These are phyloP conservation scores for Phytophthora pluvialis DNA, from an alignment of 352 stramenopile genomes.

Conservation along the genomic window DNA sequence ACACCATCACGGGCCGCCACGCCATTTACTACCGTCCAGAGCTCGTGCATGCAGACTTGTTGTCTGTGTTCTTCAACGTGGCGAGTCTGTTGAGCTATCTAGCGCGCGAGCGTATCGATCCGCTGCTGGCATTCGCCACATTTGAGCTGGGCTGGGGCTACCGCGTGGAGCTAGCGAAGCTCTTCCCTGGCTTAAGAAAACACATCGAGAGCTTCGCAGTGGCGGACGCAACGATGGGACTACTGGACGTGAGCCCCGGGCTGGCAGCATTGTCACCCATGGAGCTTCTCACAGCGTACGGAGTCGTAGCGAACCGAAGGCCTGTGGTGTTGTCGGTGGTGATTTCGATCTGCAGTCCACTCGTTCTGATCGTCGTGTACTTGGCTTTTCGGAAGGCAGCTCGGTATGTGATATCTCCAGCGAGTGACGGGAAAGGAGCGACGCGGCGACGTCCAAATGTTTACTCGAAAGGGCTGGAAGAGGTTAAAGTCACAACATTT, in stretches of 20 bases:
- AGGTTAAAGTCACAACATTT: constrained; percentile 20
- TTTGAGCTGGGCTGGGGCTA: constrained; percentile 28
- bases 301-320: neutral
- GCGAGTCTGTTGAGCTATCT: constrained; percentile 22
- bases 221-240: neutral
- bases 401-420: neutral
- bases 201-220: constrained; percentile 13
- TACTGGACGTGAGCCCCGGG: constrained; percentile 10
- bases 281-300: constrained; percentile 19
- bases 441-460: neutral
- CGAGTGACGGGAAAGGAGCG: neutral
- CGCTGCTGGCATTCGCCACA: constrained; percentile 13
- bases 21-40: constrained; percentile 29
- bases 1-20: constrained; percentile 13
- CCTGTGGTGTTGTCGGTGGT: constrained; percentile 14
- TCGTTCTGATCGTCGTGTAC: constrained; percentile 20
- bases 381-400: constrained; percentile 16
- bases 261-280: constrained; percentile 21
- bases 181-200: constrained; percentile 2
- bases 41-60: constrained; percentile 37
- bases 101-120: constrained; percentile 31
- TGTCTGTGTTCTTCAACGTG: constrained; percentile 37
- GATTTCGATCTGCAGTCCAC: constrained; percentile 22
- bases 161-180: constrained; percentile 7
- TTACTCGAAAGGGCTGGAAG: constrained; percentile 8